These are phyloP conservation scores for Aspergillus hortae DNA, from an alignment of 2,329 filamentous ascomycete species.

Conservation along the genomic window DNA sequence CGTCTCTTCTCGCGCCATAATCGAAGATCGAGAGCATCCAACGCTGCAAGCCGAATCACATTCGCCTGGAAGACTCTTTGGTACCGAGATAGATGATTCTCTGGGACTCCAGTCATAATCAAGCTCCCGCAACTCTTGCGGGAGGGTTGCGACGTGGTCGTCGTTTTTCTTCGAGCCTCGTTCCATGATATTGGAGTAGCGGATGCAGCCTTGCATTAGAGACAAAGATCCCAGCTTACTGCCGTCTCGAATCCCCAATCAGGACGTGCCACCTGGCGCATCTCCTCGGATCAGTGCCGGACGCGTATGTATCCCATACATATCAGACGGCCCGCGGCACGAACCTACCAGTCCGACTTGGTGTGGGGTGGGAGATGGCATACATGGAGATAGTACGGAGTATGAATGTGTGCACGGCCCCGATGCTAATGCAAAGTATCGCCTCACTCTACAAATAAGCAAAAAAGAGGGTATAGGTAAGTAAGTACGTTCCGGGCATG, in stretches of 20 bases:
- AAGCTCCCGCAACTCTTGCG: not conserved
- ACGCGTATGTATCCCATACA: not conserved
- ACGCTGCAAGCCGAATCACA: not conserved
- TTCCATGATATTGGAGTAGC: not conserved
- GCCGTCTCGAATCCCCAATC: not conserved
- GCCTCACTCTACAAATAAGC: not conserved
- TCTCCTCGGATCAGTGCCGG: not conserved
- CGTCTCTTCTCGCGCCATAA: not conserved
- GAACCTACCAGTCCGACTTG: not conserved
- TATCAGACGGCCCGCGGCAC: constrained; percentile 1
- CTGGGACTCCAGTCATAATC: not conserved
- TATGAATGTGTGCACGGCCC: not conserved
- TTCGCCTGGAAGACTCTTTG: not conserved
- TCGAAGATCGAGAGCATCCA: not conserved
- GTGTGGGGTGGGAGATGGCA: constrained; percentile 1
- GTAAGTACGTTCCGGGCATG: no score
- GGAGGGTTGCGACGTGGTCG: not conserved
- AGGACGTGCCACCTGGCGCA: not conserved
- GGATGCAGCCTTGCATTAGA: not conserved
- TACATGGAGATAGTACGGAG: not conserved
- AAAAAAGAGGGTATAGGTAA: no score
- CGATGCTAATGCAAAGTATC: not conserved
- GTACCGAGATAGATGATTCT: not conserved
- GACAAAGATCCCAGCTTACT: not conserved
- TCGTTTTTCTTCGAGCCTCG: not conserved